Percentiles rank a stretch among this genome's conserved stretches.
phyloP scores from a whole-genome alignment of 106 monocot species.

The Allium fistulosum region DNA sequence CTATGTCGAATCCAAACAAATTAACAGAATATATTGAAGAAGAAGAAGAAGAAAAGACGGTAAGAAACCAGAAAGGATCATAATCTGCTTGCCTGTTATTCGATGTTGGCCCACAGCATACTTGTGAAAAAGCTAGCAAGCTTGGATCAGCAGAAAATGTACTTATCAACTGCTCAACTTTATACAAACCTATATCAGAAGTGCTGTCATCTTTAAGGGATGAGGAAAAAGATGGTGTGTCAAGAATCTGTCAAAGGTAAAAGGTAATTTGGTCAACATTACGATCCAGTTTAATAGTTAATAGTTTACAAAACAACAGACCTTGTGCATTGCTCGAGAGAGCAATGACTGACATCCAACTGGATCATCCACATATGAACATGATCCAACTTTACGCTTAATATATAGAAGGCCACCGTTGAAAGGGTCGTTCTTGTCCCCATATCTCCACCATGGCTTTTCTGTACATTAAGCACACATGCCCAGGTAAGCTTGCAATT shows the following conservation, averaged over 20 bases:
- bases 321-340: conserved; percentile 89
- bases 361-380: conserved; percentile 95
- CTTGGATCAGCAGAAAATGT: conserved; percentile 98
- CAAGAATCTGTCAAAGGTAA: conserved; percentile 38
- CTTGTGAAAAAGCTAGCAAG: conserved; percentile 78
- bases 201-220: conserved; percentile 6
- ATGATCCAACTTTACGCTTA: conserved; percentile 90
- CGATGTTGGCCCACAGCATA: conserved; percentile 60
- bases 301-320: conserved; percentile 6
- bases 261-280: not conserved
- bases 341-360: conserved; percentile 90
- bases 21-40: not conserved
- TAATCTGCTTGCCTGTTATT: conserved; percentile 40
- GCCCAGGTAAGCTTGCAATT: no score
- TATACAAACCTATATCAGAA: conserved; percentile 19
- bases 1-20: no score
- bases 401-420: conserved; percentile 75
- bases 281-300: not conserved
- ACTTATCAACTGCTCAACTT: conserved; percentile 83
- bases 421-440: conserved; percentile 73
- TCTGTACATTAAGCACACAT: conserved; percentile 21
- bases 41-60: not conserved
- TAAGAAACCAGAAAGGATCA: not conserved
- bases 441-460: conserved; percentile 71
- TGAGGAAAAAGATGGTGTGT: conserved; percentile 18